A percentile compares a stretch with the other conserved stretches of the same genome.
Evolutionary conservation across 768 basidiomycete species (phyloP).

Genomic region (Rhodocollybia butyracea): DNA sequence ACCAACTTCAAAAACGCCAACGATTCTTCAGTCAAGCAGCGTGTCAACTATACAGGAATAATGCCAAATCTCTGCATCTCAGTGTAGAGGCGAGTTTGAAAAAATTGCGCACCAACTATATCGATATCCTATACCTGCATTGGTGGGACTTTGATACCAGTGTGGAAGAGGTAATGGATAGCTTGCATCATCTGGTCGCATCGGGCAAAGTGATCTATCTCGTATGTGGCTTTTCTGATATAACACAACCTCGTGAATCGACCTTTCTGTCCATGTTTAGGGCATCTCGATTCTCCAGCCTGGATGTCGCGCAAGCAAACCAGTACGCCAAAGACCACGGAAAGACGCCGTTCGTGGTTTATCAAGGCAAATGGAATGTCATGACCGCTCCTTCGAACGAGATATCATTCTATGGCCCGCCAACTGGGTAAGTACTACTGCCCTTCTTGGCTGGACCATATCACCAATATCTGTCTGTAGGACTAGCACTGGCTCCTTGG

Average conservation of each 20-base stretch:
- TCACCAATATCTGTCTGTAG: not conserved
- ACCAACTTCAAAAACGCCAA: slow-evolving; percentile 17
- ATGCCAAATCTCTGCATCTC: slow-evolving; percentile 31
- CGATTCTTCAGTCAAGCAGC: slow-evolving; percentile 7
- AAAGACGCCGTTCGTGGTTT: slow-evolving; percentile 42
- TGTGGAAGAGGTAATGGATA: slow-evolving; percentile 45
- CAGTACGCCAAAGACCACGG: slow-evolving; percentile 40
- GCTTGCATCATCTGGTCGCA: slow-evolving; percentile 38
- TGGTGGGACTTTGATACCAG: slow-evolving; percentile 47
- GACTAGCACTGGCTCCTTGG: slow-evolving; percentile 37
- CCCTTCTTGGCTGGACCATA: not conserved
- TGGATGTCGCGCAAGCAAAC: slow-evolving; percentile 36
- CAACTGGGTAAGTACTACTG: not conserved
- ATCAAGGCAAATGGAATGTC: slow-evolving; percentile 34
- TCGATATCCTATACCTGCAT: slow-evolving; percentile 57
- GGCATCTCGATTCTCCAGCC: slow-evolving; percentile 30
- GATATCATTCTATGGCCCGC: slow-evolving; percentile 37
- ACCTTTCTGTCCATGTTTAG: not conserved
- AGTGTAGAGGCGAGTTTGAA: slow-evolving; percentile 14
- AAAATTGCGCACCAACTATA: slow-evolving; percentile 57
- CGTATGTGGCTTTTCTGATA: slow-evolving; percentile 12
- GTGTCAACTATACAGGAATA: slow-evolving; percentile 30
- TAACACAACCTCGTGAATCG: not conserved
- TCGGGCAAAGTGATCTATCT: slow-evolving; percentile 44
- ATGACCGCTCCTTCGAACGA: slow-evolving; percentile 38